Base-by-base conservation (phyloP, 345 rosid genomes). In the Eucalyptus curtisii region DNA sequence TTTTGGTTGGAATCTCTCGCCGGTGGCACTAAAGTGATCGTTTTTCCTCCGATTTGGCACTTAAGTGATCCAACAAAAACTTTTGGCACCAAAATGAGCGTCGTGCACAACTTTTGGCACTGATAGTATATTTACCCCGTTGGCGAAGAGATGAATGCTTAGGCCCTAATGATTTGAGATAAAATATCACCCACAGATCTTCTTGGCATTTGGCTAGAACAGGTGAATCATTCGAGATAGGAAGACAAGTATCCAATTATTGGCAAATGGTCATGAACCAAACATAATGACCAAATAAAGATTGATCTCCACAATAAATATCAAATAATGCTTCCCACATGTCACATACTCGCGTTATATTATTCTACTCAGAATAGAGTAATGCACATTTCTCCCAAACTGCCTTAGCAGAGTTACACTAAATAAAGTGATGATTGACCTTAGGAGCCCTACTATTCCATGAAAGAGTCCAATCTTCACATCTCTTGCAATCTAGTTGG, bases 361-460 rank as follows among this genome's bases (percentile, higher is more conserved):
- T 57, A 57, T 57, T 57, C n/a, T 25, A 25, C 7, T 15, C 0
- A 57, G 7, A 25, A 57, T 0, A 1, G 13, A 57, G 13, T 11
- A 25, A 25, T 25, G 66, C 30, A 57, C n/a, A 57, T 25, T 57
- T 57, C 14, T 57, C 66, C 66, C 13, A 57, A 24, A 57, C 0
- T 19, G 10, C 55, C n/a, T 57, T 57, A 57, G 7, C 3, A 25
- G 7, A 57, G 30, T 57, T 11, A 25, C n/a, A 25, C 1, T 57
- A 15, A 57, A 11, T 11, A 25, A 57, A 25, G 14, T 57, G 66
- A 57, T 27, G 66, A 57, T 27, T 57, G n/a, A 57, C n/a, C n/a
- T 57, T 57, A 25, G 7, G 66, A 25, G 25, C 66, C n/a, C 7
- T 25, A 25, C n/a, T 57, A 25, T 57, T 25, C 66, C 66, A 57